Percentiles rank a stretch among this genome's conserved stretches.
These are phyloP conservation scores for Teratosphaeriaceae sp. DNA, from an alignment of 2,329 filamentous ascomycete species.

Conservation along the genomic window DNA sequence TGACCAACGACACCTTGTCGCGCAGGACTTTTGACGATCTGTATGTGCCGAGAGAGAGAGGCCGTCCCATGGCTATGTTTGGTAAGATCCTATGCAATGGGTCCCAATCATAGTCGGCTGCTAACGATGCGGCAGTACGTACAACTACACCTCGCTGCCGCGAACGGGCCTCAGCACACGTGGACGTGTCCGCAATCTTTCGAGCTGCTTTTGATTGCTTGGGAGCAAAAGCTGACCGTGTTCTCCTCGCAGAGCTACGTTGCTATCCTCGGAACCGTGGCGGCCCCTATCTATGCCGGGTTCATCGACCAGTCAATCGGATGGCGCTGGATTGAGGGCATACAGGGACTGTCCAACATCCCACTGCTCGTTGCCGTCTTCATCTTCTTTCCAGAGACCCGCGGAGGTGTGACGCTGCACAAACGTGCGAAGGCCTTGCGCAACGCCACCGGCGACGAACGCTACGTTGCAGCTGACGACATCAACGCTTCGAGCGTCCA, in stretches of 20 bases:
- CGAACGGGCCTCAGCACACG: too few species aligned
- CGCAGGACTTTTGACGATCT: slow-evolving; percentile 1
- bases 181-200: too few species aligned
- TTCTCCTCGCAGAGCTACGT: too few species aligned
- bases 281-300: slow-evolving; percentile 48
- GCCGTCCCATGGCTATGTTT: slow-evolving; percentile 38
- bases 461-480: slow-evolving; percentile 46
- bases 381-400: slow-evolving; percentile 41
- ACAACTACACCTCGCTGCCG: too few species aligned
- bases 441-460: slow-evolving; percentile 42
- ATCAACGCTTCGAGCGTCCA: slow-evolving; percentile 45
- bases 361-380: slow-evolving; percentile 41
- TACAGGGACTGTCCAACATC: slow-evolving; percentile 47
- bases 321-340: slow-evolving; percentile 50
- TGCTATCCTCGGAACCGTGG: slow-evolving; percentile 47
- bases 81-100: too few species aligned
- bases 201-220: too few species aligned
- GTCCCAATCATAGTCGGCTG: too few species aligned
- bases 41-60: background rate
- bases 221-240: too few species aligned
- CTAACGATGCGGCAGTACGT: too few species aligned
- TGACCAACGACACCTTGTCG: too few species aligned
- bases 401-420: slow-evolving; percentile 42
- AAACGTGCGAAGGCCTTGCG: slow-evolving; percentile 45
- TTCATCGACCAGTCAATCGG: slow-evolving; percentile 48